A percentile compares a stretch with the other conserved stretches of the same genome.
Conservation (phyloP, 2,329 filamentous ascomycete genomes). For the Penicillium italicum region DNA sequence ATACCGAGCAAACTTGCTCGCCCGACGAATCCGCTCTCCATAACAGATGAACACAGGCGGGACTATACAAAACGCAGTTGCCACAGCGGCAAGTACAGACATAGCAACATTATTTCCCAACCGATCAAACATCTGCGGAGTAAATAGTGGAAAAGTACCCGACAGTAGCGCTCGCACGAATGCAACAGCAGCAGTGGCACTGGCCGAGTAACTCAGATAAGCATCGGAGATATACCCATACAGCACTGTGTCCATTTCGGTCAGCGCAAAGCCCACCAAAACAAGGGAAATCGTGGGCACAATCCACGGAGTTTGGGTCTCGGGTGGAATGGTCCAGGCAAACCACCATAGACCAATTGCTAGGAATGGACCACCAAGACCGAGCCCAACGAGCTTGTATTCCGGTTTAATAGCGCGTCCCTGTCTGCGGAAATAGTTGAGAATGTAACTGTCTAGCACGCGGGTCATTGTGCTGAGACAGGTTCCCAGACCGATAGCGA, state of each 20-base stretch:
- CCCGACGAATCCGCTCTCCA: constrained; percentile 35
- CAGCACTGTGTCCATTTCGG: constrained; percentile 45
- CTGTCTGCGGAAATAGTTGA: constrained; percentile 22
- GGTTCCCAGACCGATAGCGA: constrained; percentile 42
- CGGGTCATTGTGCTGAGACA: constrained; percentile 44
- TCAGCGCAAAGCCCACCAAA: constrained; percentile 47
- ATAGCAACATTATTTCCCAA: constrained; percentile 41
- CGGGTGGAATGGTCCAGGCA: constrained; percentile 48
- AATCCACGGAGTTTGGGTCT: constrained; percentile 37
- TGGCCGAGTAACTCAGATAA: constrained; percentile 45
- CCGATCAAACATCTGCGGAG: constrained; percentile 38
- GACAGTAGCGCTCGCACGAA: constrained; percentile 41
- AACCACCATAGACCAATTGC: constrained; percentile 49
- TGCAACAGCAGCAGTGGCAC: constrained; percentile 43
- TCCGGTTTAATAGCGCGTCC: constrained; percentile 38
- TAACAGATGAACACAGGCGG: constrained; percentile 39
- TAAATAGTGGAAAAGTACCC: constrained; percentile 43
- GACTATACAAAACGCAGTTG: constrained; percentile 41
- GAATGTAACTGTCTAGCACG: constrained; percentile 40
- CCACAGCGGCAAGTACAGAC: constrained; percentile 42
- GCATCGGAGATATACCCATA: constrained; percentile 46
- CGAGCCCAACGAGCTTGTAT: constrained; percentile 48
- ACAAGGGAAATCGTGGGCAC: constrained; percentile 42
- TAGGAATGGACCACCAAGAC: constrained; percentile 45
- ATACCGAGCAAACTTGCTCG: constrained; percentile 39